These are phyloP conservation scores for Trichoderma orchidacearum DNA, from an alignment of 495 filamentous ascomycete species.

Conservation along the genomic window DNA sequence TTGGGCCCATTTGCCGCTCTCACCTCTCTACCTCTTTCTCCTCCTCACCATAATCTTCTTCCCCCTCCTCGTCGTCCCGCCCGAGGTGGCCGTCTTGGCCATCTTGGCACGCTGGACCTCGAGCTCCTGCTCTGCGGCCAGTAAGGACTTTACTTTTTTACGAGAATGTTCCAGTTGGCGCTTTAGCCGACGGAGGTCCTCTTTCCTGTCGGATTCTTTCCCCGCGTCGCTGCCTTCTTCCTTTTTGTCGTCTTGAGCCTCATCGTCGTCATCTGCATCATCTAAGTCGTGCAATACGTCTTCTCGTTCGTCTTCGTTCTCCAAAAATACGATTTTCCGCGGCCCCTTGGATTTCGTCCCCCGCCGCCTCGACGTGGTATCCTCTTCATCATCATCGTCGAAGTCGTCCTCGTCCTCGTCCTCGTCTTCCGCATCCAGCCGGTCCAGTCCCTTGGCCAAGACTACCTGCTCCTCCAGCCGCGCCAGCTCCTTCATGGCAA, in stretches of 20 bases:
- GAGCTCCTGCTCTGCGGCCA: slow-evolving; percentile 58
- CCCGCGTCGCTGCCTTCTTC: slow-evolving; percentile 23
- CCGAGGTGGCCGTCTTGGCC: slow-evolving; percentile 57
- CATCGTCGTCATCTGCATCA: slow-evolving; percentile 28
- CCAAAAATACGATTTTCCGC: slow-evolving; percentile 29
- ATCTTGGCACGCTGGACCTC: slow-evolving; percentile 50
- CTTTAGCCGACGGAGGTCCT: slow-evolving; percentile 25
- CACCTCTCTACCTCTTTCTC: slow-evolving; percentile 53
- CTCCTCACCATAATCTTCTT: slow-evolving; percentile 72
- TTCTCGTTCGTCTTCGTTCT: slow-evolving; percentile 19
- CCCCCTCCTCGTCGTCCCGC: slow-evolving; percentile 68
- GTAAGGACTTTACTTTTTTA: slow-evolving; percentile 57
- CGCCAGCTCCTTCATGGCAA: slow-evolving; percentile 29
- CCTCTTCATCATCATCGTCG: slow-evolving; percentile 11
- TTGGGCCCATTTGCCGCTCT: no score
- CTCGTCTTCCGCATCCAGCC: slow-evolving; percentile 9
- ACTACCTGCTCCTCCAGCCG: slow-evolving; percentile 29
- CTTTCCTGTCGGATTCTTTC: slow-evolving; percentile 25
- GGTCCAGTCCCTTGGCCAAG: slow-evolving; percentile 15
- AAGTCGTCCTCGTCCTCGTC: slow-evolving; percentile 13
- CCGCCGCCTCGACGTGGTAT: slow-evolving; percentile 1
- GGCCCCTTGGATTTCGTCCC: slow-evolving; percentile 10
- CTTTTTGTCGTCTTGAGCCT: slow-evolving; percentile 21
- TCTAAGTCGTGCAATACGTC: slow-evolving; percentile 26
- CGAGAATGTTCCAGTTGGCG: slow-evolving; percentile 47